Conservation (phyloP, 495 filamentous ascomycete genomes). For the Penicillium salamii region DNA sequence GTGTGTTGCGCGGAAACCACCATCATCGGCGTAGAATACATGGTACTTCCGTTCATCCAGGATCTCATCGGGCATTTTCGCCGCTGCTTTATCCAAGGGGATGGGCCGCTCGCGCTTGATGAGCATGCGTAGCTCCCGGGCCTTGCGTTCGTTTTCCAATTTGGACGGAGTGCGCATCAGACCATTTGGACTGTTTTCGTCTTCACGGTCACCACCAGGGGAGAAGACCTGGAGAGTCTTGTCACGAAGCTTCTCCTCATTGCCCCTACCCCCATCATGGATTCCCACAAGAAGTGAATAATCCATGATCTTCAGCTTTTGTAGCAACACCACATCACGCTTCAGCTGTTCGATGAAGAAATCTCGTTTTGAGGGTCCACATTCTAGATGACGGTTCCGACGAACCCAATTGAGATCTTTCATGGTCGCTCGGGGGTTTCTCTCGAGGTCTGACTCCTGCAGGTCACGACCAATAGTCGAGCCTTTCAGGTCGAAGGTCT, state of each 20-base stretch:
- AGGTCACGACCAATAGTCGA: conserved; percentile 92
- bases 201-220: conserved; percentile 70
- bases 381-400: conserved; percentile 77
- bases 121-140: conserved; percentile 84
- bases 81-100: conserved; percentile 76
- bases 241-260: conserved; percentile 92
- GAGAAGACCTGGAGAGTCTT: conserved; percentile 96
- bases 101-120: conserved; percentile 91
- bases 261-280: conserved; percentile 83
- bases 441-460: conserved; percentile 79
- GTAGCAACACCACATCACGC: conserved; percentile 78
- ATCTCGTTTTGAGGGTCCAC: conserved; percentile 81
- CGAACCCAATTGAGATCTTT: conserved; percentile 98
- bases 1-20: conserved; percentile 89
- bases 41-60: conserved; percentile 65
- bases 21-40: conserved; percentile 90
- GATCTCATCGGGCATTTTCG: conserved; percentile 86
- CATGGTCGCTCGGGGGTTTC: conserved; percentile 87
- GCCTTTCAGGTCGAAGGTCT: conserved; percentile 97
- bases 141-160: conserved; percentile 87
- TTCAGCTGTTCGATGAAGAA: conserved; percentile 86
- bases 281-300: conserved; percentile 95
- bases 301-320: conserved; percentile 94
- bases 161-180: conserved; percentile 92
- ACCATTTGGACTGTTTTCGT: conserved; percentile 54